These are phyloP conservation scores for Talaromyces sp. DNA, from an alignment of 2,329 filamentous ascomycete genomes.

Conservation along the genomic window DNA sequence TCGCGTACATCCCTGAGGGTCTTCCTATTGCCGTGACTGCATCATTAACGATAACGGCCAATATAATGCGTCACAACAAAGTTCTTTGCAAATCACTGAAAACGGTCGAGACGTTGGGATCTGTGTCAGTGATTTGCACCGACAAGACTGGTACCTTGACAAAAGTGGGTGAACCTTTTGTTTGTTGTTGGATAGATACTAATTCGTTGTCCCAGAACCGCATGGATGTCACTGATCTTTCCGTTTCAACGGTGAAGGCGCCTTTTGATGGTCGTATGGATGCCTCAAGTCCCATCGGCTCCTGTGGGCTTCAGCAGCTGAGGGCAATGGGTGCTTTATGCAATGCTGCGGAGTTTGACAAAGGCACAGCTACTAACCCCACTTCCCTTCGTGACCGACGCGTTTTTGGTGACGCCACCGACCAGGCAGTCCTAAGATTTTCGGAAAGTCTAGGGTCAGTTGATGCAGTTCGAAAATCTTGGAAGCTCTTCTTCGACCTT, in stretches of 20 bases:
- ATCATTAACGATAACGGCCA: slow-evolving; percentile 62
- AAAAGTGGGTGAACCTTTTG: slow-evolving; percentile 5
- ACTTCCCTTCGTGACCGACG: slow-evolving; percentile 63
- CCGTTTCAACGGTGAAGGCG: slow-evolving; percentile 58
- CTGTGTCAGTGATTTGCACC: slow-evolving; percentile 59
- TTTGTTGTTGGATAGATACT: background rate
- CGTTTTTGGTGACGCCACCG: slow-evolving; percentile 75
- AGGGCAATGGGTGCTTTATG: slow-evolving; percentile 67
- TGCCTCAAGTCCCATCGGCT: slow-evolving; percentile 31
- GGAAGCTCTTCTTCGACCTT: slow-evolving; percentile 68
- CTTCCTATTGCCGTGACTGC: slow-evolving; percentile 70
- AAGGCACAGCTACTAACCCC: slow-evolving; percentile 61
- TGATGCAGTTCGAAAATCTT: slow-evolving; percentile 61
- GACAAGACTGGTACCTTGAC: slow-evolving; percentile 61
- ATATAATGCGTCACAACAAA: slow-evolving; percentile 54
- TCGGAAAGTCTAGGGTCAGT: slow-evolving; percentile 67
- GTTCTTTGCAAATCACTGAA: slow-evolving; percentile 61
- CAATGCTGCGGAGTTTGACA: slow-evolving; percentile 76
- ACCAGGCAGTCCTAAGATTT: slow-evolving; percentile 73
- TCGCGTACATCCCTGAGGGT: slow-evolving; percentile 77
- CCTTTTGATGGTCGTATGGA: slow-evolving; percentile 56
- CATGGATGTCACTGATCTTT: slow-evolving; percentile 72
- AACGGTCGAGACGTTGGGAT: slow-evolving; percentile 61
- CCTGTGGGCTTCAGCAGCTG: slow-evolving; percentile 58
- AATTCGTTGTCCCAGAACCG: slow-evolving; percentile 56